Base-by-base conservation (phyloP, 129 eudicot genomes). In the Saposhnikovia divaricata region DNA sequence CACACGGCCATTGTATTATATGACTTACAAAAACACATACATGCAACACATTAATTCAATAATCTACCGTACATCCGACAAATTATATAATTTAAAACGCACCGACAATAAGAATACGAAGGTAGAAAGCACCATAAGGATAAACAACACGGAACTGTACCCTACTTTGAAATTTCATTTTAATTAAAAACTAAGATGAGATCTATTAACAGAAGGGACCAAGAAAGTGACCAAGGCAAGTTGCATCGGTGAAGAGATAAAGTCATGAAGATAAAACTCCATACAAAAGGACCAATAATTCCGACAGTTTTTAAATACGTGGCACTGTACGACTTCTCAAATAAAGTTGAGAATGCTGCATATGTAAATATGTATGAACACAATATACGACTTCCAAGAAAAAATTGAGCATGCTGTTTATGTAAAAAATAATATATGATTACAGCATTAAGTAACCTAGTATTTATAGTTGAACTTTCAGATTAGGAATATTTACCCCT, bases 401-500 rank as follows among this genome's bases (percentile, higher is more conserved):
- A 37, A 70, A 23, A 57, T 23, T 70, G 12, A 34, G n/a, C 28
- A 7, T 70, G 75, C 13, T 70, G 28, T 38, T 16, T 31, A 3
- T 61, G 70, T 61, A 63, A n/a, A 18, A 16, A 74, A n/a, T 23
- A 50, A 12, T n/a, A 25, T 8, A 74, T n/a, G 34, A 31, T 31
- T 31, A 74, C 18, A 23, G 59, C 31, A 44, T 45, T 4, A n/a
- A 10, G 77, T 10, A 44, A 39, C 4, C 31, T 2, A 23, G n/a
- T 18, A 6, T 9, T 23, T 0, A 72, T 45, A 25, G 55, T 48
- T 81, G 81, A 46, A n/a, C 39, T 45, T 14, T 44, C 55, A 46
- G 16, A 13, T 25, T 40, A 9, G 5, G 23, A 63, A n/a, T 14
- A 59, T n/a, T 78, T 78, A 92, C 94, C 97, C 91, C 97, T 81